These are phyloP conservation scores for Wilcoxina mikolae DNA, from an alignment of 495 filamentous ascomycete species.

Conservation along the genomic window DNA sequence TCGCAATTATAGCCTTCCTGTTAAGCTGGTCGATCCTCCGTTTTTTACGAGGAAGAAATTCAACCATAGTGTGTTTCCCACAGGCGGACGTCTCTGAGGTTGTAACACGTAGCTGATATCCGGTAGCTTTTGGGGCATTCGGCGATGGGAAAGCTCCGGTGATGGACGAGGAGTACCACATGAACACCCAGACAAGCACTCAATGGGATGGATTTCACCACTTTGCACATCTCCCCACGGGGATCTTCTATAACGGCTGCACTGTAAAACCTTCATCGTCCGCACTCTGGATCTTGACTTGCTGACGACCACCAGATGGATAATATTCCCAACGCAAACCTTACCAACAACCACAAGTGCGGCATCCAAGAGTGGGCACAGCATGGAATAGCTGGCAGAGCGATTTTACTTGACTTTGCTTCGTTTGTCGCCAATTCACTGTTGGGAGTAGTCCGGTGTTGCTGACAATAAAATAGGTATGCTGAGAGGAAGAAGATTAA, in stretches of 20 bases:
- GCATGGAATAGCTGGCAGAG: constrained; percentile 43
- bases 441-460: too few relatives aligned
- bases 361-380: constrained; percentile 33
- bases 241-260: constrained; percentile 42
- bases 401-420: constrained; percentile 44
- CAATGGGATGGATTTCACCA: constrained; percentile 74
- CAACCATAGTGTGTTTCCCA: too few relatives aligned
- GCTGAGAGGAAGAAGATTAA: constrained; percentile 35
- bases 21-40: constrained; percentile 37
- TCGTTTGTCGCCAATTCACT: too few relatives aligned
- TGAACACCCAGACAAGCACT: constrained; percentile 62
- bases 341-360: constrained; percentile 29
- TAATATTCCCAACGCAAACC: constrained; percentile 37
- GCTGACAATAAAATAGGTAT: too few relatives aligned
- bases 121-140: constrained; percentile 34
- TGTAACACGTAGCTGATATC: too few relatives aligned
- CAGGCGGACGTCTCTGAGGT: too few relatives aligned
- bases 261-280: constrained; percentile 36
- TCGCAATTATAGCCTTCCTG: constrained; percentile 35
- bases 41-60: constrained; percentile 25
- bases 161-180: constrained; percentile 55
- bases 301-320: constrained; percentile 31
- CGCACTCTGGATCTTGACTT: too few relatives aligned
- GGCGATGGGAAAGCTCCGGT: constrained; percentile 35
- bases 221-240: constrained; percentile 36